Base-by-base conservation (phyloP, 1,284 basidiomycete species). In the Heliocybe sulcata region DNA sequence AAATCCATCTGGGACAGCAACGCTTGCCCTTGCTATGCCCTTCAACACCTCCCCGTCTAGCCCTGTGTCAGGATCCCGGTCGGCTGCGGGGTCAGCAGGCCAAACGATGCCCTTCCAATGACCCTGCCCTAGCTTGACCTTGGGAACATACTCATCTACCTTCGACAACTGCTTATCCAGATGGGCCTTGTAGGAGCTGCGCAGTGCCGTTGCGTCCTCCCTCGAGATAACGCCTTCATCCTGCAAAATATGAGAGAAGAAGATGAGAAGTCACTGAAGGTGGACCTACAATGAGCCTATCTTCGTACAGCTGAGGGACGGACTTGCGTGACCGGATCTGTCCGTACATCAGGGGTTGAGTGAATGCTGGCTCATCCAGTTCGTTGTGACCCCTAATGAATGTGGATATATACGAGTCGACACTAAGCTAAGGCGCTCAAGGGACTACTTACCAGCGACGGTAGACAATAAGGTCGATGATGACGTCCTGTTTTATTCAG, bases 291-390 rank as follows among this genome's bases (percentile, higher is more conserved):
- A 88, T 74, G 2, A 95, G 76, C 55, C 82, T 83, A 53, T 87
- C 79, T 65, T 94, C 92, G 64, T 94, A 96, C 19, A 92, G 69
- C 53, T 83, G 77, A 4, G 92, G 91, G 4, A 94, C 90, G 2
- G 87, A 90, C 47, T 78, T 83, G 52, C 90, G 75, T 0, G 82
- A 78, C 3, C 83, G 78, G 62, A 94, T 93, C 70, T 89, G 83
- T 66, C 90, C 81, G 68, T 94, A 94, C 92, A 94, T 94, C 22
- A 85, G 72, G 0, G 92, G 92, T 64, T 91, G 88, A 0, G 95
- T 97, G 68, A 94, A 93, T 16, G 85, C 83, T 0, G 95, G 94
- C 61, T 94, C 82, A 65, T 96, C 93, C 31, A 95, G 80, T 69
- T 95, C 92, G 65, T 95, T 95, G 68, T 95, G 93, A 2, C 90